A percentile compares a stretch with the other conserved stretches of the same genome.
These are phyloP conservation scores for Rhinocladiella mackenziei DNA, from an alignment of 2,329 filamentous ascomycete species.

Conservation along the genomic window DNA sequence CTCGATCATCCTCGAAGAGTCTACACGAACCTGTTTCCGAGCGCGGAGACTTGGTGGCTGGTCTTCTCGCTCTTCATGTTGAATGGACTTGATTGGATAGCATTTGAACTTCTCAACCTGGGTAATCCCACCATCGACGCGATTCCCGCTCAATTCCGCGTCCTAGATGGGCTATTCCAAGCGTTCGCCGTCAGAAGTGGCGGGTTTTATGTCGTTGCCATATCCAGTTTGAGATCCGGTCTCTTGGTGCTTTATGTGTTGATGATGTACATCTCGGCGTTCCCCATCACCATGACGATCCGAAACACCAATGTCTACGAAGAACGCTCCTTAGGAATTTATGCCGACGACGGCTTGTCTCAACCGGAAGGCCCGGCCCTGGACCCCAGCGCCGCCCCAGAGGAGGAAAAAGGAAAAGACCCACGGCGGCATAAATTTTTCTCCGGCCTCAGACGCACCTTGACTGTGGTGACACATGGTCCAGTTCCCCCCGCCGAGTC, in stretches of 20 bases:
- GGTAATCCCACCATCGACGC: conserved; percentile 46
- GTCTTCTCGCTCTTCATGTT: conserved; percentile 49
- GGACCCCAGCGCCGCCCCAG: background rate
- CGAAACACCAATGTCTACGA: conserved; percentile 73
- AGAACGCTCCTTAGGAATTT: conserved; percentile 62
- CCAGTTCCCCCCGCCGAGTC: background rate
- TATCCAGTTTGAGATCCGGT: conserved; percentile 49
- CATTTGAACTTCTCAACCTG: conserved; percentile 42
- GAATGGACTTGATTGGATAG: conserved; percentile 52
- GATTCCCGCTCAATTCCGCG: conserved; percentile 45
- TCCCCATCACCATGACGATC: conserved; percentile 92
- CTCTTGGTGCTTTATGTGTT: conserved; percentile 80
- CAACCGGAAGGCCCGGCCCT: background rate
- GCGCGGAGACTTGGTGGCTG: conserved; percentile 57
- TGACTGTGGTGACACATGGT: conserved; percentile 16
- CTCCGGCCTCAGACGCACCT: conserved; percentile 11
- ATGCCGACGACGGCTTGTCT: conserved; percentile 36
- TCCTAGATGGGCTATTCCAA: conserved; percentile 58
- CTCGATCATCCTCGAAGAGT: conserved; percentile 61
- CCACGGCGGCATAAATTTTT: conserved; percentile 4
- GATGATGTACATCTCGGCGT: conserved; percentile 99
- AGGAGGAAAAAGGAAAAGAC: conserved; percentile 2
- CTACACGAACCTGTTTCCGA: conserved; percentile 62
- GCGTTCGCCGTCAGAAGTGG: conserved; percentile 50
- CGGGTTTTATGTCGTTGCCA: conserved; percentile 48